These are phyloP conservation scores for Penicillium pulvis DNA, from an alignment of 495 filamentous ascomycete species.

Conservation along the genomic window DNA sequence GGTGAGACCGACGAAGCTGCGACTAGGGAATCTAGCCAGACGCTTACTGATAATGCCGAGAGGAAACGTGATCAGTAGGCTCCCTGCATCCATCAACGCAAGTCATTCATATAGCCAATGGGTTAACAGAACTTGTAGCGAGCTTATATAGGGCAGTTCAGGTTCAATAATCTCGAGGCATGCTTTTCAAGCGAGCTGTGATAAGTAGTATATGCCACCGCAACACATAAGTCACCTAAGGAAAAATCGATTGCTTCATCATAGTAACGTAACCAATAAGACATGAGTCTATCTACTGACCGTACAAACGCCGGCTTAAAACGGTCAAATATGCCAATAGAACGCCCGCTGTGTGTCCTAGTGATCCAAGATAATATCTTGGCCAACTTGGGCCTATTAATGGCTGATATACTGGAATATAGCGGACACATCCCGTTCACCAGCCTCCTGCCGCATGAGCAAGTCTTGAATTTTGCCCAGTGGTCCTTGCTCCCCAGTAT, in stretches of 20 bases:
- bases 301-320: not conserved
- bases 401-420: slow-evolving; percentile 99
- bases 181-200: too few species aligned
- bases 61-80: not conserved
- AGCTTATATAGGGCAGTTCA: too few species aligned
- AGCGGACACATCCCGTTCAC: slow-evolving; percentile 78
- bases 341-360: not conserved
- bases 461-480: slow-evolving; percentile 87
- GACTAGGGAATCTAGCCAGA: not conserved
- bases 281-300: not conserved
- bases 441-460: slow-evolving; percentile 83
- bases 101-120: too few species aligned
- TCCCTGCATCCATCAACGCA: too few species aligned
- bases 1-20: not conserved
- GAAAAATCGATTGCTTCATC: not conserved
- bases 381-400: slow-evolving; percentile 38
- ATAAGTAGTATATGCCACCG: too few species aligned
- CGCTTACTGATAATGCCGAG: not conserved
- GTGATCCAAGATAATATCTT: slow-evolving; percentile 12
- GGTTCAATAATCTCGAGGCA: too few species aligned
- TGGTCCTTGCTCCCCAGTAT: slow-evolving; percentile 66
- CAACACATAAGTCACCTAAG: too few species aligned
- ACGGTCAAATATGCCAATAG: not conserved
- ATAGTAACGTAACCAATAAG: not conserved
- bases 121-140: too few species aligned